Evolutionary conservation across 75 land plant species (phyloP), one percentile per base, ranked within the genome.

Genomic region (Picea glauca): DNA sequence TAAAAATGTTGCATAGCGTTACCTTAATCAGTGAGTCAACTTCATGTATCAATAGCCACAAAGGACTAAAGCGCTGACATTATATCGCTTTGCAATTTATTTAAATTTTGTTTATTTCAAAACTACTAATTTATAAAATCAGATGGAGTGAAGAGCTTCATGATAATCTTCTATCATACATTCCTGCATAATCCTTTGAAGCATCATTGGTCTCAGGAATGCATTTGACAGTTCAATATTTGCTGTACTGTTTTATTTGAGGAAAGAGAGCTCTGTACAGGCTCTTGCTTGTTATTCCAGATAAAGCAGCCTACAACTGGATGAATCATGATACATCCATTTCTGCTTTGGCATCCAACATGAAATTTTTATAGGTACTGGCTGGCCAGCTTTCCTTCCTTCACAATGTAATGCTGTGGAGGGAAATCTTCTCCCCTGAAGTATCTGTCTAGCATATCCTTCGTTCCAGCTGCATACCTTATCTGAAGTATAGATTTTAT

Each of bases 351-450:
- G 50, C 7, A 46, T 46, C 50, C 50, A 40, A 9, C 50, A 20
- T 7, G 50, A 18, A 18, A 40, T 40, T 6, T 21, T 78, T 61
- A 83, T 35, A 58, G 91, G 76, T 96, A 96, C 83, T 96, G 98
- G 68, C 85, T 79, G 26, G 98, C 98, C 0, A 93, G 61, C 75
- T 90, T 72, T n/a, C 98, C 98, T 26, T 90, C 94, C 79, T 90
- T 90, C 61, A 96, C 98, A 64, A 96, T 96, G 85, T 93, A 93
- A 63, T 96, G 78, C 65, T 91, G 88, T 38, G 81, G 80, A 32
- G 94, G 94, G 62, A 96, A 96, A 1, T 88, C 90, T 79, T 93
- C 87, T 14, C 92, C 92, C 77, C 86, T 91, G 93, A 96, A 96
- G 84, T 86, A 92, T 78, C 79, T 84, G 35, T 93, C 94, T 31